phyloP scores from a whole-genome alignment of 164 flowering plant genomes.

The Magnolia officinalis region DNA sequence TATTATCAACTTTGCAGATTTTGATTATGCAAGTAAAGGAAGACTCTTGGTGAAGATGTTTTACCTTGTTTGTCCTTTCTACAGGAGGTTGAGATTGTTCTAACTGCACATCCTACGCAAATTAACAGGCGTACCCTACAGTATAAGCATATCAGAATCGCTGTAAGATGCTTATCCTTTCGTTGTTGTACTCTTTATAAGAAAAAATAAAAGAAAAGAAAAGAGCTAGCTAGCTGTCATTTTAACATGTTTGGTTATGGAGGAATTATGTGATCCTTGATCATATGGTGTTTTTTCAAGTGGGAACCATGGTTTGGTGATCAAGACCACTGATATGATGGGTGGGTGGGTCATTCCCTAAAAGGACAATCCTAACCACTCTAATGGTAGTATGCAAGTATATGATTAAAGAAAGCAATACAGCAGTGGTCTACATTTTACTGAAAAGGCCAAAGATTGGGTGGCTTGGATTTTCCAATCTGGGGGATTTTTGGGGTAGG shows the following conservation, averaged over 20 bases:
- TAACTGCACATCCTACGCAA: slow-evolving; percentile 94
- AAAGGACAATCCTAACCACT: neutral
- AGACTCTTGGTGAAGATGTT: neutral
- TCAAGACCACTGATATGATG: neutral
- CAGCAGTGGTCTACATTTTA: neutral
- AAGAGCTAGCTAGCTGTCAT: neutral
- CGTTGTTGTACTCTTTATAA: neutral
- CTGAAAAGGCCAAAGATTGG: too few species aligned
- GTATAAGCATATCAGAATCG: slow-evolving; percentile 83
- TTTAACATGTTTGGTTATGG: neutral
- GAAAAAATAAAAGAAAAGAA: neutral
- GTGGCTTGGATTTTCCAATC: neutral
- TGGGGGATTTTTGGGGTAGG: neutral
- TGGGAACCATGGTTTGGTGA: neutral
- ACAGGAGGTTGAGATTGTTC: slow-evolving; percentile 89
- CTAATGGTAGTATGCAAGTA: neutral
- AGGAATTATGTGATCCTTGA: neutral
- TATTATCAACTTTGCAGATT: neutral
- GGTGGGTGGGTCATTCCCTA: neutral
- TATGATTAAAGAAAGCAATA: neutral
- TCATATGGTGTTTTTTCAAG: neutral
- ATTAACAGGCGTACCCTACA: slow-evolving; percentile 82
- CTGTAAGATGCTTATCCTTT: slow-evolving; percentile 40
- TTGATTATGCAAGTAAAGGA: neutral
- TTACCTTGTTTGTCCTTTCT: slow-evolving; percentile 18